These are phyloP conservation scores for Dioscorea cayenensis DNA, from an alignment of 116 monocot genomes.

Conservation along the genomic window DNA sequence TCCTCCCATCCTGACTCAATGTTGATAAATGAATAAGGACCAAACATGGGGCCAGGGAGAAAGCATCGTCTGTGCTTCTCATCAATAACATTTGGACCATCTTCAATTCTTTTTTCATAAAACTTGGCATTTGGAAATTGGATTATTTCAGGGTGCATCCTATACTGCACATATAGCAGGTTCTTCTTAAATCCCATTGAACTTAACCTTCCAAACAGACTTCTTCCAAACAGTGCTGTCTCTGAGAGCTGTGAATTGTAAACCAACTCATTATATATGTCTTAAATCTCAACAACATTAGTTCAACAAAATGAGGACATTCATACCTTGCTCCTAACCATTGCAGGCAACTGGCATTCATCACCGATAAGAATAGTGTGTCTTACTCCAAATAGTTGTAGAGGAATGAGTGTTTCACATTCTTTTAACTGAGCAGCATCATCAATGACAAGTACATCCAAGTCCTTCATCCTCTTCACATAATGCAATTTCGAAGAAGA, in stretches of 20 bases:
- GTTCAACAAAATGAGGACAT: not conserved
- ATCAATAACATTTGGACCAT: conserved; percentile 51
- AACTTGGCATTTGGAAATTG: conserved; percentile 50
- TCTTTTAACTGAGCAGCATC: conserved; percentile 72
- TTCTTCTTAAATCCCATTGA: conserved; percentile 48
- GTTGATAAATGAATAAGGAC: conserved; percentile 67
- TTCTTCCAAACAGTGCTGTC: conserved; percentile 1
- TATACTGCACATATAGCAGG: conserved; percentile 61
- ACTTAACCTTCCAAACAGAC: conserved; percentile 56
- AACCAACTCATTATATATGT: not conserved
- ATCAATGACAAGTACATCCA: conserved; percentile 54
- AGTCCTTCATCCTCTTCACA: conserved; percentile 11
- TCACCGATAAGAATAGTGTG: conserved; percentile 30
- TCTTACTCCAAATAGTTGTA: conserved; percentile 20
- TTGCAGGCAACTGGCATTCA: conserved; percentile 53
- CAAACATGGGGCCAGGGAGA: conserved; percentile 48
- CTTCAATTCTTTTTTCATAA: conserved; percentile 37
- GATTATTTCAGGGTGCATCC: conserved; percentile 85
- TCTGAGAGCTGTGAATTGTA: not conserved
- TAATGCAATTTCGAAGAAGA: conserved; percentile 27
- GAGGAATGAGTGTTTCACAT: conserved; percentile 48
- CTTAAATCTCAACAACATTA: not conserved
- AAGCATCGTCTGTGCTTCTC: conserved; percentile 24
- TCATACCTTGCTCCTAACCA: conserved; percentile 56
- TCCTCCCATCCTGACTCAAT: conserved; percentile 37